Evolutionary conservation across 495 filamentous ascomycete species (phyloP).

Genomic region (Aspergillus heteromorphus): DNA sequence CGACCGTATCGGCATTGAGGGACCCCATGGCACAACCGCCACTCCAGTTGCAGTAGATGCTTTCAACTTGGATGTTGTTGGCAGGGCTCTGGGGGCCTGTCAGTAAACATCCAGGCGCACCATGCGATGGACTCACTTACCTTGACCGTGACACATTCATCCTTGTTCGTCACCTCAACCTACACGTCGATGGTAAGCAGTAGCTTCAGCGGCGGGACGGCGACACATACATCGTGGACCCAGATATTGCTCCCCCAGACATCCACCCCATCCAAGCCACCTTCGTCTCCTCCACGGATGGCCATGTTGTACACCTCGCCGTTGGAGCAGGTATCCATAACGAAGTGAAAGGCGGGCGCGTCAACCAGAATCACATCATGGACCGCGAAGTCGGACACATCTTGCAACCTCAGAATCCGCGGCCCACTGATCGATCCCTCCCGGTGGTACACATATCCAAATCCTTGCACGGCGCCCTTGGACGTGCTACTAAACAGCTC

Average conservation of each 20-base stretch:
- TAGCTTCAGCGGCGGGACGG: not conserved
- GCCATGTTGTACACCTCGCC: constrained; percentile 50
- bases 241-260: constrained; percentile 46
- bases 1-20: constrained; percentile 28
- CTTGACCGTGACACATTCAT: constrained; percentile 52
- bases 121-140: constrained; percentile 10
- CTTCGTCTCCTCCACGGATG: constrained; percentile 43
- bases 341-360: constrained; percentile 46
- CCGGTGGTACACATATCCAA: constrained; percentile 41
- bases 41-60: constrained; percentile 55
- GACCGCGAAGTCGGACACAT: constrained; percentile 41
- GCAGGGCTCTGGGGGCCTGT: constrained; percentile 27
- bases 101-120: not conserved
- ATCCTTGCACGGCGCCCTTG: constrained; percentile 47
- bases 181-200: constrained; percentile 17
- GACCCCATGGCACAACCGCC: constrained; percentile 53
- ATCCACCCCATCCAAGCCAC: constrained; percentile 50
- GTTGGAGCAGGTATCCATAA: constrained; percentile 41
- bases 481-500: constrained; percentile 46
- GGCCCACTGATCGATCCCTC: constrained; percentile 17
- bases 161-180: constrained; percentile 51
- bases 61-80: constrained; percentile 49
- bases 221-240: constrained; percentile 42
- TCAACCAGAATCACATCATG: constrained; percentile 49
- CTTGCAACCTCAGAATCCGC: constrained; percentile 35